Evolutionary conservation across 2,329 filamentous ascomycete species (phyloP).

Genomic region (Colletotrichum sp.): DNA sequence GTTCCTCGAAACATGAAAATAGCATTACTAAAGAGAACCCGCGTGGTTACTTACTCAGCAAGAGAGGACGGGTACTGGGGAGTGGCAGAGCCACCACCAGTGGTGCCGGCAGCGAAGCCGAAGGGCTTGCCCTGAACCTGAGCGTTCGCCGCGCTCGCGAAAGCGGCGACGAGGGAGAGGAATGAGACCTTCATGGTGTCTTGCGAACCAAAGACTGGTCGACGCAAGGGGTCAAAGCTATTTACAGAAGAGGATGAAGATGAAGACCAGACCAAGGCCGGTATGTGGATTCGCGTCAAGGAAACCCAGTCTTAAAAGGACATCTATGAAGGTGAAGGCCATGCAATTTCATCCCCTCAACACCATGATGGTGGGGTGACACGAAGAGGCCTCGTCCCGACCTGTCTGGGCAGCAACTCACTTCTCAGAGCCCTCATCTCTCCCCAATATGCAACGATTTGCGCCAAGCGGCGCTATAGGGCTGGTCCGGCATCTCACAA

Average conservation of each 20-base stretch:
- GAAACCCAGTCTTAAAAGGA: not conserved
- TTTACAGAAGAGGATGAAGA: not conserved
- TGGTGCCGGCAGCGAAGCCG: constrained; percentile 45
- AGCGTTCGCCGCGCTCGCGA: constrained; percentile 26
- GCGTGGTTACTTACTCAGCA: not conserved
- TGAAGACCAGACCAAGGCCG: not conserved
- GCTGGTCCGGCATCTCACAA: not conserved
- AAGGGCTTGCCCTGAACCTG: constrained; percentile 32
- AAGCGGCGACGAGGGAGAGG: constrained; percentile 23
- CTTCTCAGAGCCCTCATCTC: not conserved
- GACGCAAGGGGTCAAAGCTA: not conserved
- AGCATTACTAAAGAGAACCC: not conserved
- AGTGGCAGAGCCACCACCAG: constrained; percentile 55
- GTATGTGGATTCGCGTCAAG: too few relatives aligned
- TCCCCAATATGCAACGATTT: not conserved
- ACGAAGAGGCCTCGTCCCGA: not conserved
- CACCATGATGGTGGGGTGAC: not conserved
- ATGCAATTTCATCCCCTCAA: not conserved
- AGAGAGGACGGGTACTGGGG: constrained; percentile 39
- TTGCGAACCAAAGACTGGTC: not conserved
- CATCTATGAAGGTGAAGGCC: not conserved
- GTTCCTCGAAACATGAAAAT: not conserved
- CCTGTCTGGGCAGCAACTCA: not conserved
- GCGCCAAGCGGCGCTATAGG: not conserved
- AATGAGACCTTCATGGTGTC: not conserved